Base-by-base conservation (phyloP, 305 asterid genomes). In the Withania somnifera region DNA sequence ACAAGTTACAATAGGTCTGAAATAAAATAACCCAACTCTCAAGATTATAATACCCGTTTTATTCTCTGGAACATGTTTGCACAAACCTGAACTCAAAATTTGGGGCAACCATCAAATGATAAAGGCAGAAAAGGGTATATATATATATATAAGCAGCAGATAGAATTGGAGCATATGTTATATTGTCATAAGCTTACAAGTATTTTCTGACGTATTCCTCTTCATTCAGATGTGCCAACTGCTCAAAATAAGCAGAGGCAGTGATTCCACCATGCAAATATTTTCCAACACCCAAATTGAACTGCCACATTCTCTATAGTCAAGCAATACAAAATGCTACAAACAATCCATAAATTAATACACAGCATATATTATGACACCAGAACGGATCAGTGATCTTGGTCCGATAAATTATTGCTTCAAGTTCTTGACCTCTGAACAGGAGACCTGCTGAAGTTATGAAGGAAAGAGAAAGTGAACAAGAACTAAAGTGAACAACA, bases 371-470 rank as follows among this genome's bases (percentile, higher is more conserved):
- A 85, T 57, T 58, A 63, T 28, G 11, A 9, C 19, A 50, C 32
- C 54, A 63, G n/a, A 42, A 19, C 77, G 58, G 5, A 63, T 61
- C 51, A 0, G 32, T 24, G 24, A 52, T 34, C 36, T 47, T 34
- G 34, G 61, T 19, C 77, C 32, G 3, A 38, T 40, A 11, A 8
- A 64, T 17, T 14, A 38, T 63, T 69, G 80, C 60, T 63, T 88
- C 85, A 85, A 52, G 87, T 83, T 84, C 93, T 86, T 78, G 86
- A 87, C 89, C 91, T 90, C 88, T 93, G 85, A 38, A 87, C 67
- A 2, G 94, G 95, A 6, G 93, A 92, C 90, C 91, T 89, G 87
- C 95, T 90, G 87, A 53, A 71, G 67, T 77, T 11, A 22, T 22
- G 36, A 3, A 69, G 38, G 38, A 13, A 42, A 69, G 22, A 6